Evolutionary conservation across 495 filamentous ascomycete genomes (phyloP), one percentile per base, ranked within the genome.

Genomic region (Polyplosphaeria fusca): DNA sequence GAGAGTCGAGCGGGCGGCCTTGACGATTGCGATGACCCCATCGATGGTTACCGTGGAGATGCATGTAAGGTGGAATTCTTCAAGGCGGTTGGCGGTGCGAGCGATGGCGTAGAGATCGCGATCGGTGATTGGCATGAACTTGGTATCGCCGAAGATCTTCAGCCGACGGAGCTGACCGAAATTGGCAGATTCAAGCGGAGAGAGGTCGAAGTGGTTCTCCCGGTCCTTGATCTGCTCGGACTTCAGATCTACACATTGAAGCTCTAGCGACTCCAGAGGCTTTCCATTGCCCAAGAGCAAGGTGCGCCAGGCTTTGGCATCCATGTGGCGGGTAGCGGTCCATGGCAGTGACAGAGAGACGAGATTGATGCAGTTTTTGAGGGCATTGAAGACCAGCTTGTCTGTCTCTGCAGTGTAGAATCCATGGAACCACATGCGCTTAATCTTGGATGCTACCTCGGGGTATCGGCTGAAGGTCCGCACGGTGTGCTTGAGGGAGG

Each of bases 341-440:
- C 79, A 82, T 5, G 79, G 79, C 20, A 80, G 62, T 5, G 72
- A 74, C 9, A 76, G 63, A n/a, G 67, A 73, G 0, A 64, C 50
- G n/a, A 81, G 55, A 22, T 71, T 68, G 20, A 54, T 54, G 61
- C 76, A 79, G 53, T 64, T 68, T 25, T 65, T 58, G 19, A 80
- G 61, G 32, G 76, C 67, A 13, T 68, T 48, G 47, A 77, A 74
- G 39, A 82, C 71, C 45, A 74, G 61, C 5, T 64, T 55, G 57
- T 73, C 73, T 0, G 75, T 77, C 60, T 79, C 76, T 38, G 71
- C 67, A 13, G 67, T 69, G 58, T 80, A 74, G 52, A 79, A 79
- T 13, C 79, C 79, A 38, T 79, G 72, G 62, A 82, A 77, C 77
- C 78, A 81, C 47, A 81, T 62, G 13, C 76, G 70, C 22, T 74